Evolutionary conservation across 148 eudicot genomes (phyloP).

Genomic region (Mesembryanthemum crystallinum): DNA sequence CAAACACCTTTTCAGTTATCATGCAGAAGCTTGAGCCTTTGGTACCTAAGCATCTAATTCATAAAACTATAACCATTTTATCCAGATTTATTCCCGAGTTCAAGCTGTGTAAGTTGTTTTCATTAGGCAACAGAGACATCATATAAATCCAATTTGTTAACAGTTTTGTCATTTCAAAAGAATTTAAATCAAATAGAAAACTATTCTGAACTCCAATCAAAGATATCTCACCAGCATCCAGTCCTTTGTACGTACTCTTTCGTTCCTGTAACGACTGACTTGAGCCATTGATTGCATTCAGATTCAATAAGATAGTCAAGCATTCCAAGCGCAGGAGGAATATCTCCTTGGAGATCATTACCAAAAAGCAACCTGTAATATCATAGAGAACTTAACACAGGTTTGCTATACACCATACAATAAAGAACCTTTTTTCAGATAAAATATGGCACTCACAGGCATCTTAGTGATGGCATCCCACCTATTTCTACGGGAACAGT

Average conservation of each 20-base stretch:
- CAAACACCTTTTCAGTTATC: too few relatives aligned
- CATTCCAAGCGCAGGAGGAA: slow-evolving; percentile 16
- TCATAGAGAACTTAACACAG: background rate
- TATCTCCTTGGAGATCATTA: slow-evolving; percentile 25
- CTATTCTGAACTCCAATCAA: too few relatives aligned
- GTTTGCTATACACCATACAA: background rate
- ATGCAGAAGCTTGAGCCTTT: background rate
- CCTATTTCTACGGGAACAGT: slow-evolving; percentile 38
- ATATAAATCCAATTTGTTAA: background rate
- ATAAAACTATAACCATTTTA: background rate
- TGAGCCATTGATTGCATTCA: slow-evolving; percentile 18
- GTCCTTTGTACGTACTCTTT: slow-evolving; percentile 5
- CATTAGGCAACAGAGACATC: background rate
- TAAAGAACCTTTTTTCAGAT: background rate
- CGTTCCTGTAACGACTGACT: slow-evolving; percentile 2
- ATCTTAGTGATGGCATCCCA: slow-evolving; percentile 44
- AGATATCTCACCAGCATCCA: slow-evolving; percentile 31
- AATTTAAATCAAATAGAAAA: too few relatives aligned
- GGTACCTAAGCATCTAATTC: background rate
- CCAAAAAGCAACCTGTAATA: slow-evolving; percentile 36
- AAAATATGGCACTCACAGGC: slow-evolving; percentile 39
- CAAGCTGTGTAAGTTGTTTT: background rate
- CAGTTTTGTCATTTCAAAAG: background rate
- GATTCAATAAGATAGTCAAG: slow-evolving; percentile 25
- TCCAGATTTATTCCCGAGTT: background rate